Evolutionary conservation across 768 basidiomycete genomes (phyloP).

Genomic region (Trichaptum fuscoviolaceum): DNA sequence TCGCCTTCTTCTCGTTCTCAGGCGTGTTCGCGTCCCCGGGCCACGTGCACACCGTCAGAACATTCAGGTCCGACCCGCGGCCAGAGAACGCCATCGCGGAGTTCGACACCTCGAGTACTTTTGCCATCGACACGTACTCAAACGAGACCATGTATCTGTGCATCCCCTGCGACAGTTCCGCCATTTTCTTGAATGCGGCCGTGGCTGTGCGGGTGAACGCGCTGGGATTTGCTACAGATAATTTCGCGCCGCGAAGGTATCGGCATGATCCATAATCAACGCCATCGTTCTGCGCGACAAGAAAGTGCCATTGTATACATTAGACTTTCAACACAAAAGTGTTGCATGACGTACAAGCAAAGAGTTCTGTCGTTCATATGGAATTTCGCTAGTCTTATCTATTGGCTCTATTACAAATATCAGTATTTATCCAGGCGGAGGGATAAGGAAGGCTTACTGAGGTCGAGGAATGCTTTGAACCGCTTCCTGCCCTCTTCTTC

Average conservation of each 20-base stretch:
- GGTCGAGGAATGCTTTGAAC: slow-evolving; percentile 21
- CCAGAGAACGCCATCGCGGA: slow-evolving; percentile 11
- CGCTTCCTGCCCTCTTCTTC: slow-evolving; percentile 19
- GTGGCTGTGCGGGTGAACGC: slow-evolving; percentile 1
- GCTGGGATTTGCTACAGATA: neutral
- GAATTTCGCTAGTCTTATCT: slow-evolving; percentile 16
- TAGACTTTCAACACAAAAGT: too few relatives aligned
- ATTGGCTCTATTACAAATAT: slow-evolving; percentile 9
- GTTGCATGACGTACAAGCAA: slow-evolving; percentile 11
- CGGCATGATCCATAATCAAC: slow-evolving; percentile 13
- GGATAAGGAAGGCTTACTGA: slow-evolving; percentile 13
- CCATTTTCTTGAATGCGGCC: neutral
- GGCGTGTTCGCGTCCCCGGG: neutral
- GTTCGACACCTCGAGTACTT: slow-evolving; percentile 11
- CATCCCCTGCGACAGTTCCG: neutral
- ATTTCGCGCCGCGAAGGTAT: slow-evolving; percentile 4
- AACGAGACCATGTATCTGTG: slow-evolving; percentile 3
- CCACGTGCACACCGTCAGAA: neutral
- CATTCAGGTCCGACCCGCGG: neutral
- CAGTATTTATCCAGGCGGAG: neutral
- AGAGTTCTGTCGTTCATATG: slow-evolving; percentile 14
- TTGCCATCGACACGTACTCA: slow-evolving; percentile 11
- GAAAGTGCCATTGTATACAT: slow-evolving; percentile 1
- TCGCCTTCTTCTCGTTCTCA: neutral
- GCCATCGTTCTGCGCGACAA: slow-evolving; percentile 10